Evolutionary conservation across 148 eudicot genomes (phyloP).

Genomic region (Cornus florida): DNA sequence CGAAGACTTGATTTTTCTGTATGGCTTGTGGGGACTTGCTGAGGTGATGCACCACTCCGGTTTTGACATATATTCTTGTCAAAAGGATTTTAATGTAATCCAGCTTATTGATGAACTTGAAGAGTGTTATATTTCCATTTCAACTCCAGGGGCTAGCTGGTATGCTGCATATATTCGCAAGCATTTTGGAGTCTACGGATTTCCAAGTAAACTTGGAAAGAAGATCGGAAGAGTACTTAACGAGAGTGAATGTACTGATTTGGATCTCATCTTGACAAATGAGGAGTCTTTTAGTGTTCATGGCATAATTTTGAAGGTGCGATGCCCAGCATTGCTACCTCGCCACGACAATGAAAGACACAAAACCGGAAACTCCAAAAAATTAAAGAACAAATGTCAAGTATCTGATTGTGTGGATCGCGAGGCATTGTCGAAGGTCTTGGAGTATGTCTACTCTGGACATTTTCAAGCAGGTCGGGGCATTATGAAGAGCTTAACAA

Average conservation of each 20-base stretch:
- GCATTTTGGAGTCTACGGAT: slow-evolving; percentile 62
- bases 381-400: slow-evolving; percentile 38
- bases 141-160: slow-evolving; percentile 64
- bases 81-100: slow-evolving; percentile 34
- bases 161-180: slow-evolving; percentile 70
- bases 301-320: slow-evolving; percentile 51
- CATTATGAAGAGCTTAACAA: slow-evolving; percentile 54
- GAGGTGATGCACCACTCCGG: slow-evolving; percentile 47
- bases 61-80: slow-evolving; percentile 31
- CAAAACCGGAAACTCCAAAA: slow-evolving; percentile 18
- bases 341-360: slow-evolving; percentile 21
- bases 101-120: slow-evolving; percentile 50
- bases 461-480: slow-evolving; percentile 51
- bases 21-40: slow-evolving; percentile 66
- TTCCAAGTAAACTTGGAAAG: slow-evolving; percentile 62
- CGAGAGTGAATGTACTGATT: slow-evolving; percentile 55
- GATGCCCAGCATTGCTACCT: slow-evolving; percentile 71
- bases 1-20: slow-evolving; percentile 51
- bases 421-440: slow-evolving; percentile 55
- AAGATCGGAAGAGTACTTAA: slow-evolving; percentile 43
- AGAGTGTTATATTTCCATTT: slow-evolving; percentile 34
- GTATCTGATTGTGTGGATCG: slow-evolving; percentile 72
- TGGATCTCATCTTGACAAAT: slow-evolving; percentile 47
- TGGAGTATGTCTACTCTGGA: slow-evolving; percentile 73
- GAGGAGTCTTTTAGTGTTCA: slow-evolving; percentile 64